Evolutionary conservation across 352 stramenopile genomes (phyloP), one percentile per base, ranked within the genome.

Genomic region (Pythium rhizo-oryzae): DNA sequence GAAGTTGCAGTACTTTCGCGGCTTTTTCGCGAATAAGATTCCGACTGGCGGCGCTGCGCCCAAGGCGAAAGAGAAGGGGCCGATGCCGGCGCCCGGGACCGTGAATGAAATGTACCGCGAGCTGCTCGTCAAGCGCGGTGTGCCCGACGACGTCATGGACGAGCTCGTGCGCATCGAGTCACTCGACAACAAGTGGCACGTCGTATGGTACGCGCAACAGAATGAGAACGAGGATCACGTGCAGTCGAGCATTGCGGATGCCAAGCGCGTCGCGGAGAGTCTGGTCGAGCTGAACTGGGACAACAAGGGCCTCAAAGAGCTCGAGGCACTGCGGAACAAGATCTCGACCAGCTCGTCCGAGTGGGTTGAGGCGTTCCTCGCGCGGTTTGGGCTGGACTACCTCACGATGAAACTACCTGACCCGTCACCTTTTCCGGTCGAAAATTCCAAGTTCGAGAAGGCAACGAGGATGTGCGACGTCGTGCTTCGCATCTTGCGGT

Each of bases 21-120:
- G 87, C 23, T 95, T 95, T 59, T 95, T 93, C 60, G 81, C 86
- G 16, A 93, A 90, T 24, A 81, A 84, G 33, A 90, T 95, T 60
- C 85, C 87, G 0, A 95, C 87, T 4, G 82, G 85, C 35, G 83
- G 83, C 12, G 73, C 87, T 16, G 81, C 82, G 0, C 75, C 80
- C 1, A 93, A 92, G 54, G 65, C 77, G n/a, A 87, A 91, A 61
- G 82, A 91, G 39, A 92, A 91, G 53, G 78, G 82, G 0, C 72
- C 78, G 2, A 82, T 82, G 41, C 77, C 83, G 9, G 85, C 81
- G 55, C 72, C 73, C 37, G 87, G 91, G 16, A 91, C 82, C 0
- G 87, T 95, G n/a, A 87, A 95, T 51, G 84, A 95, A 56, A 95
- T 95, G 87, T 95, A 95, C 53, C 75, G 87, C 0, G 85, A 95